Conservation (phyloP, 2,329 filamentous ascomycete genomes). For the Diplodia seriata region DNA sequence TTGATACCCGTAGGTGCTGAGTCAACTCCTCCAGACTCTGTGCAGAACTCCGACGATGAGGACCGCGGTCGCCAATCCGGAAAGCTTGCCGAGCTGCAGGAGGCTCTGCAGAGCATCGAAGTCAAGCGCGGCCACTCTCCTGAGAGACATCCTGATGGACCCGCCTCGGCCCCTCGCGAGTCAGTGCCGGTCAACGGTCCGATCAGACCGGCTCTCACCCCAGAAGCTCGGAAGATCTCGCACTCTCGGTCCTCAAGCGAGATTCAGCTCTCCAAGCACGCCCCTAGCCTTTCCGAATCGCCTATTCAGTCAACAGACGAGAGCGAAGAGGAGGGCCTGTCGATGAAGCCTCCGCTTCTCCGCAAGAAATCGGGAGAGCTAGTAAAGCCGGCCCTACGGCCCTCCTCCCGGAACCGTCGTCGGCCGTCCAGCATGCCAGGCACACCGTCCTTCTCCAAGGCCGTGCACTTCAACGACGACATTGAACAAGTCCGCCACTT, state of each 20-base stretch:
- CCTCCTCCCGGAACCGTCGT: conserved; percentile 69
- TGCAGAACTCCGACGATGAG: conserved; percentile 81
- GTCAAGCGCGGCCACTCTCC: conserved; percentile 68
- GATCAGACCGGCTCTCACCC: conserved; percentile 53
- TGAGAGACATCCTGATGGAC: conserved; percentile 43
- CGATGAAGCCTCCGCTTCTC: conserved; percentile 84
- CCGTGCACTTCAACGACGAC: conserved; percentile 97
- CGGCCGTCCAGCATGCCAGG: conserved; percentile 96
- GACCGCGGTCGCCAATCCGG: conserved; percentile 62
- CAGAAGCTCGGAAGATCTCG: conserved; percentile 65
- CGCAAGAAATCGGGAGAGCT: conserved; percentile 98
- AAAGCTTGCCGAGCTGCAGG: conserved; percentile 72
- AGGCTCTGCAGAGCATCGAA: conserved; percentile 81
- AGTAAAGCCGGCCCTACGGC: conserved; percentile 87
- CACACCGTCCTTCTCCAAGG: conserved; percentile 93
- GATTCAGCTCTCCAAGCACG: conserved; percentile 57
- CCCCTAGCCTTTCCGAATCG: conserved; percentile 47
- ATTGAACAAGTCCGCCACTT: conserved; percentile 97
- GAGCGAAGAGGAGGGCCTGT: conserved; percentile 62
- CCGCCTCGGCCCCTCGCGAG: conserved; percentile 35
- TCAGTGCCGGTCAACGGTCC: conserved; percentile 35
- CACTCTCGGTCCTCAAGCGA: conserved; percentile 68
- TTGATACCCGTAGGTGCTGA: conserved; percentile 79
- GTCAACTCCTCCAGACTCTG: conserved; percentile 89
- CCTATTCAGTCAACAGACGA: conserved; percentile 51